Percentiles rank a stretch among this genome's conserved stretches.
Conservation (phyloP, 2,329 filamentous ascomycete genomes). For the Aureobasidium sp. region DNA sequence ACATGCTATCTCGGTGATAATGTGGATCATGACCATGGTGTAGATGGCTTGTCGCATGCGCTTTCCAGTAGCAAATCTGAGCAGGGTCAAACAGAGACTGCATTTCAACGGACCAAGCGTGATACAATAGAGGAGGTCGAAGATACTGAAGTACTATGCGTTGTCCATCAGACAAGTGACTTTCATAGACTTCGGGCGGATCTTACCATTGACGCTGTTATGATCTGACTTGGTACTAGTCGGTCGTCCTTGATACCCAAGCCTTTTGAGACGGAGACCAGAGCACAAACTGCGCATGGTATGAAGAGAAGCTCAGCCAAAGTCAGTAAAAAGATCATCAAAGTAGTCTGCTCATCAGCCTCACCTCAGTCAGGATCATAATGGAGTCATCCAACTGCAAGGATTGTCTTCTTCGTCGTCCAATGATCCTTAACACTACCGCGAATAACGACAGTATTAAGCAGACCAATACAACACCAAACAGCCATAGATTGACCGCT, state of each 20-base stretch:
- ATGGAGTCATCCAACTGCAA: not conserved
- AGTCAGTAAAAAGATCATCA: not conserved
- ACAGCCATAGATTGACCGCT: slow-evolving; percentile 1
- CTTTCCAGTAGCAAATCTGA: not conserved
- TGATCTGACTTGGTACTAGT: not conserved
- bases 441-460: not conserved
- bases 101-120: not conserved
- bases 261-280: not conserved
- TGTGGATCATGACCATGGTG: not conserved
- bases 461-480: not conserved
- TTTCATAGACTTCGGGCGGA: not conserved
- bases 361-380: not conserved
- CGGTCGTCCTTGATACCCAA: not conserved
- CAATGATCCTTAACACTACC: not conserved
- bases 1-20: not conserved
- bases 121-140: not conserved
- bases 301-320: not conserved
- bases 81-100: not conserved
- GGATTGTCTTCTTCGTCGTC: not conserved
- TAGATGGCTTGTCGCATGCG: not conserved
- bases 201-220: not conserved
- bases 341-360: not conserved
- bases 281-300: not conserved
- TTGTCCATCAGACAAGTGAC: not conserved
- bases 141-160: not conserved